phyloP scores from a whole-genome alignment of 2,329 filamentous ascomycete species.

The Neopestalotiopsis sp. region DNA sequence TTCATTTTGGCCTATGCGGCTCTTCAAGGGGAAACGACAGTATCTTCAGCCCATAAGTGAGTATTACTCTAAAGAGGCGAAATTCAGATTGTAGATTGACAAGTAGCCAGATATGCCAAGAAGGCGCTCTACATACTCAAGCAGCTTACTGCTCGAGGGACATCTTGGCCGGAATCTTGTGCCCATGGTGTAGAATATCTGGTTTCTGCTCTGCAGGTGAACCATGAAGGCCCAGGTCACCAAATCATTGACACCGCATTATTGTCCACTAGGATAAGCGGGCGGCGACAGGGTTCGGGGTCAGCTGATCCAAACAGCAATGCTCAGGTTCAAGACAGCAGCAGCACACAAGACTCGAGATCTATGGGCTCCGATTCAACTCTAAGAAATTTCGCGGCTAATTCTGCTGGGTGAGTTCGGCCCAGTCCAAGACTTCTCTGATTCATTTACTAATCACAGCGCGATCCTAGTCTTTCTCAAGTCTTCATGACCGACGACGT shows the following conservation, averaged over 20 bases:
- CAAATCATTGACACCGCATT: background rate
- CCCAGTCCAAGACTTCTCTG: background rate
- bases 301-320: background rate
- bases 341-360: background rate
- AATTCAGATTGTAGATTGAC: background rate
- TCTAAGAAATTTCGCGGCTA: background rate
- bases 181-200: constrained; percentile 22
- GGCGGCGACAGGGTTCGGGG: background rate
- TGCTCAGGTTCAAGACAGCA: background rate
- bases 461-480: background rate
- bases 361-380: background rate
- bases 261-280: background rate
- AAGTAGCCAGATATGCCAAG: constrained; percentile 22
- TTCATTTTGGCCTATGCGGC: constrained; percentile 26
- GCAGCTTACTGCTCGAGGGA: constrained; percentile 22
- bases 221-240: constrained; percentile 10
- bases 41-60: constrained; percentile 21
- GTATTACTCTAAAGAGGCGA: background rate
- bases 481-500: background rate
- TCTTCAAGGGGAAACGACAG: constrained; percentile 23
- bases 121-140: constrained; percentile 21
- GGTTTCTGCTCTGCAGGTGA: constrained; percentile 18
- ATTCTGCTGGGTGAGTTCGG: background rate
- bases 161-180: constrained; percentile 25
- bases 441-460: background rate